Evolutionary conservation across 2,329 filamentous ascomycete species (phyloP), one percentile per base, ranked within the genome.

Genomic region (Talaromyces sp.): DNA sequence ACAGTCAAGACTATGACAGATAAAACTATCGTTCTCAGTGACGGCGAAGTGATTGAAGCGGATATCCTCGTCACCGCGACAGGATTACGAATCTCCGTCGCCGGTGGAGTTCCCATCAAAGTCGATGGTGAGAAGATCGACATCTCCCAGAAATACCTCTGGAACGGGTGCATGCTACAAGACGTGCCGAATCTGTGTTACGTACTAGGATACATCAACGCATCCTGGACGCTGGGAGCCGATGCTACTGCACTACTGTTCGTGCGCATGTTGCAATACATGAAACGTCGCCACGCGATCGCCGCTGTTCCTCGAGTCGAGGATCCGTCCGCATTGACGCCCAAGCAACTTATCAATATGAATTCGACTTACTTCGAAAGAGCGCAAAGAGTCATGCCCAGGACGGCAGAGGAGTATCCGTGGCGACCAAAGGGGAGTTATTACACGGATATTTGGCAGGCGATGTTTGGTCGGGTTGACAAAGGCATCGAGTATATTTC

Each of bases 1-100:
- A 80, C 76, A 2, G 85, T 87, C 71, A 75, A 81, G 42, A 76
- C 71, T 12, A 79, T 87, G 8, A 82, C 79, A 0, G 68, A 75
- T 9, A 74, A 80, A 21, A 79, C 80, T 16, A 83, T 87, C 65
- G 70, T 77, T 23, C 73, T 86, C 7, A 70, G 75, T 21, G 79
- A 76, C 1, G 81, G 80, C 31, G 71, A 78, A 9, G 61, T 66
- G 12, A 67, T 80, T 3, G 70, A 74, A 23, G 75, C 77, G 0
- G 77, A 80, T 66, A 75, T 80, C 59, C 76, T 80, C 50, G 66
- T 80, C 46, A 80, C 78, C 0, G 78, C 78, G 3, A 80, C 78
- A 0, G 78, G 78, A 5, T 69, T 80, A n/a, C 74, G 75, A 31
- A 67, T 80, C 8, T 73, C 73, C 46, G 69, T 79, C 5, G 77